phyloP scores from a whole-genome alignment of 2,329 filamentous ascomycete genomes.

The Diaporthe vaccinii region DNA sequence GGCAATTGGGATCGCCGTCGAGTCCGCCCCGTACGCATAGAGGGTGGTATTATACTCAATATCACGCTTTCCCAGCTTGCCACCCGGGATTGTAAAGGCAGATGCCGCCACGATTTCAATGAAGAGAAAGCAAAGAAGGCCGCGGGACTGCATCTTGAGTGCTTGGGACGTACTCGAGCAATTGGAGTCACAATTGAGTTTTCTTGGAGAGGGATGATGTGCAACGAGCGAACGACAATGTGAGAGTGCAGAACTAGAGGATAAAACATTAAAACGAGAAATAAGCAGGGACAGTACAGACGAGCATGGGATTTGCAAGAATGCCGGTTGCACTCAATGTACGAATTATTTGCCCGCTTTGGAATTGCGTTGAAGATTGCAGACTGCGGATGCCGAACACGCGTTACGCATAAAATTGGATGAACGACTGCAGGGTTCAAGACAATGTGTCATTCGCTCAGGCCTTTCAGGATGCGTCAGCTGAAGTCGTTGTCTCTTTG shows the following conservation, averaged over 20 bases:
- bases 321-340: neutral
- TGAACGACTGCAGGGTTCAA: neutral
- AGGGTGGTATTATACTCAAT: constrained; percentile 12
- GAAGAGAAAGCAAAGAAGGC: neutral
- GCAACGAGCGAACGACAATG: neutral
- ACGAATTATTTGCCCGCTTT: neutral
- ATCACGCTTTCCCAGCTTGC: neutral
- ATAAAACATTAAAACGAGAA: neutral
- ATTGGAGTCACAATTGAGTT: neutral
- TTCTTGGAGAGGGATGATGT: neutral
- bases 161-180: neutral
- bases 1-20: neutral
- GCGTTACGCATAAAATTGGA: constrained; percentile 22
- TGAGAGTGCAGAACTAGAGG: neutral
- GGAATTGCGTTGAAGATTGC: neutral
- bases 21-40: neutral
- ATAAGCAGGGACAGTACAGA: neutral
- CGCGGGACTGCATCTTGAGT: neutral
- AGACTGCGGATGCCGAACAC: neutral
- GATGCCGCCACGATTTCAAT: neutral
- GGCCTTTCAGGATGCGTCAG: constrained; percentile 12
- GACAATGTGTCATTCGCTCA: neutral
- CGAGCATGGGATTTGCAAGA: neutral
- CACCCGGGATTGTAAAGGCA: neutral
- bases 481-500: neutral